Evolutionary conservation across 2,329 filamentous ascomycete species (phyloP), one percentile per base, ranked within the genome.

Genomic region (Arthrocladium fulminans): DNA sequence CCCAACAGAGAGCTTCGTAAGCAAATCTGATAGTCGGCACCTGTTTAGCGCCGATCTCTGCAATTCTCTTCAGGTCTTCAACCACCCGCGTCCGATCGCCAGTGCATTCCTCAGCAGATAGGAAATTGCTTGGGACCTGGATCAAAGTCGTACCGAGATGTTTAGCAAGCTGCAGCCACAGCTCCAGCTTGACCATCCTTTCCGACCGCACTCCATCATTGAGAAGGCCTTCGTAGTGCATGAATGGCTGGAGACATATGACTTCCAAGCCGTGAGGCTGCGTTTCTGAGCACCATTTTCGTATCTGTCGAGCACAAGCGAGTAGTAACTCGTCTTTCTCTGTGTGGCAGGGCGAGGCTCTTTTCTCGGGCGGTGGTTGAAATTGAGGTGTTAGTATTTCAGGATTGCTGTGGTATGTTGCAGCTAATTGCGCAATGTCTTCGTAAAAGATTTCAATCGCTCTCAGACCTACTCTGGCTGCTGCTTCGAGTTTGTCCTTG

Each of bases 391-490:
- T 29, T 3, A 41, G 24, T 3, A 24, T n/a, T 2, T 7, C 6
- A 24, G 30, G 6, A 13, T 41, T 23, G 9, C 20, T 17, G n/a
- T 22, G 32, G 23, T 19, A 12, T n/a, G 23, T 22, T 4, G 48
- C 39, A 55, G 82, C 78, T 12, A 84, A 60, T 57, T 80, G 78
- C 50, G 78, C 69, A 2, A 90, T 73, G 62, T 90, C 86, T 61
- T 90, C 85, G 63, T 83, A 81, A 69, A 88, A 88, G 17, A 88
- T 72, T 62, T 90, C 86, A 54, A 90, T 77, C 45, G 83, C 84
- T 50, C 75, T 64, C 61, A 87, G 79, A 17, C 80, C 81, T 57
- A 84, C 74, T 47, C 72, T 69, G 4, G 76, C 70, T 8, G 85
- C 85, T 67, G 80, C 76, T 60, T 81, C 73, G 42, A 90, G 74